These are phyloP conservation scores for Pichia manshurica DNA, from an alignment of 805 yeast species.

Conservation along the genomic window DNA sequence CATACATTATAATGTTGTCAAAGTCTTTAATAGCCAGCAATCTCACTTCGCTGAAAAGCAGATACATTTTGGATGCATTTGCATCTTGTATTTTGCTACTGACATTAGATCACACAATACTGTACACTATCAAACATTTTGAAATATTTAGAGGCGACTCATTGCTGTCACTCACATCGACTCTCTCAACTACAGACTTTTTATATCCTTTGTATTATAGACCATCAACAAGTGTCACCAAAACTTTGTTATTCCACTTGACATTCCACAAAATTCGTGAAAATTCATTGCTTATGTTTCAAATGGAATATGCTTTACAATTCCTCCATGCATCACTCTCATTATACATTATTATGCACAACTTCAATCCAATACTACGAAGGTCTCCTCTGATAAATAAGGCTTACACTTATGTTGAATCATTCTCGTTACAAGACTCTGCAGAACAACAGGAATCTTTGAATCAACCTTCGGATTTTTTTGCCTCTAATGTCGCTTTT, in stretches of 20 bases:
- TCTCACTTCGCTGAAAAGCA: slow-evolving; percentile 27
- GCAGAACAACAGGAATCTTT: slow-evolving; percentile 2
- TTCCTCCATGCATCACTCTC: slow-evolving; percentile 27
- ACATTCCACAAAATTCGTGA: slow-evolving; percentile 17
- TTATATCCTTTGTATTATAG: slow-evolving; percentile 8
- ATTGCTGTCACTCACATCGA: slow-evolving; percentile 1
- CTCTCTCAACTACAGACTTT: slow-evolving; percentile 9
- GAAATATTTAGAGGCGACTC: slow-evolving; percentile 13
- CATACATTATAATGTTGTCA: slow-evolving; percentile 26
- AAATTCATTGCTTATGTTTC: slow-evolving; percentile 18
- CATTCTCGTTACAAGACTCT: neutral
- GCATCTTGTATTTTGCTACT: slow-evolving; percentile 21
- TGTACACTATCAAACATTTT: slow-evolving; percentile 12
- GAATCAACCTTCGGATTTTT: neutral
- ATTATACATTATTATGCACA: slow-evolving; percentile 27
- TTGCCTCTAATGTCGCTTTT: neutral
- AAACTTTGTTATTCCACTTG: slow-evolving; percentile 18
- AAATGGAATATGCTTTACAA: slow-evolving; percentile 25
- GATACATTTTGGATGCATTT: slow-evolving; percentile 27
- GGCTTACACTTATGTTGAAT: slow-evolving; percentile 9
- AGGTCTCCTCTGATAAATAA: slow-evolving; percentile 12
- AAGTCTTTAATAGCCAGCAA: slow-evolving; percentile 32
- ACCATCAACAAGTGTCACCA: slow-evolving; percentile 9
- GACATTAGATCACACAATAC: slow-evolving; percentile 14
- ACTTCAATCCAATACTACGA: slow-evolving; percentile 24